These are phyloP conservation scores for Astrephomene gubernaculifera DNA, from an alignment of 139 green algal genomes.

Conservation along the genomic window DNA sequence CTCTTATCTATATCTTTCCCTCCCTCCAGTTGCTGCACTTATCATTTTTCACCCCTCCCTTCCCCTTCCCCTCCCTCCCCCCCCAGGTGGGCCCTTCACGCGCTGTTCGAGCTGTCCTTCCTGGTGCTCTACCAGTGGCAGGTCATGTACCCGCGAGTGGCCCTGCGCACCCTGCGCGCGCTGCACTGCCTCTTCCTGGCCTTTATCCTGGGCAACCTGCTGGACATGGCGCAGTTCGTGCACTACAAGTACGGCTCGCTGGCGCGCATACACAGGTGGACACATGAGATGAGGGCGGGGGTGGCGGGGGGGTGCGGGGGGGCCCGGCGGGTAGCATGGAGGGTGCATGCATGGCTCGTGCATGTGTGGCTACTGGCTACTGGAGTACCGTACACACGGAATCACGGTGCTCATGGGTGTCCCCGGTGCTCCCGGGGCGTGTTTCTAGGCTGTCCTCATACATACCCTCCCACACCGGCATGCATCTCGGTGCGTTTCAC, in stretches of 20 bases:
- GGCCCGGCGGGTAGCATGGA: not conserved
- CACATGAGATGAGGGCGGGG: not conserved
- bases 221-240: slow-evolving; percentile 43
- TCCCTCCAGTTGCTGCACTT: too few relatives aligned
- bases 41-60: not conserved
- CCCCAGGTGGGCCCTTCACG: slow-evolving; percentile 37
- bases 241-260: slow-evolving; percentile 37
- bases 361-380: too few relatives aligned
- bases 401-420: too few relatives aligned
- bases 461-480: too few relatives aligned
- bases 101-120: slow-evolving; percentile 26
- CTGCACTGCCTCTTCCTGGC: slow-evolving; percentile 19
- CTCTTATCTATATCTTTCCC: too few relatives aligned
- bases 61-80: not conserved
- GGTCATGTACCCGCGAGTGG: slow-evolving; percentile 17
- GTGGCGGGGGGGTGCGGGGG: too few relatives aligned
- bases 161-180: not conserved
- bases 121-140: slow-evolving; percentile 43
- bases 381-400: too few relatives aligned
- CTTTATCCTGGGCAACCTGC: slow-evolving; percentile 45
- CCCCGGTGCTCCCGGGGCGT: too few relatives aligned
- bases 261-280: not conserved
- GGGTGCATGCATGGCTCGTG: not conserved
- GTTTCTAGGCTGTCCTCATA: too few relatives aligned
- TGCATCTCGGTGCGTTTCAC: too few relatives aligned